Evolutionary conservation across 495 filamentous ascomycete genomes (phyloP), one percentile per base, ranked within the genome.

Genomic region (Geoglossum glabrum): DNA sequence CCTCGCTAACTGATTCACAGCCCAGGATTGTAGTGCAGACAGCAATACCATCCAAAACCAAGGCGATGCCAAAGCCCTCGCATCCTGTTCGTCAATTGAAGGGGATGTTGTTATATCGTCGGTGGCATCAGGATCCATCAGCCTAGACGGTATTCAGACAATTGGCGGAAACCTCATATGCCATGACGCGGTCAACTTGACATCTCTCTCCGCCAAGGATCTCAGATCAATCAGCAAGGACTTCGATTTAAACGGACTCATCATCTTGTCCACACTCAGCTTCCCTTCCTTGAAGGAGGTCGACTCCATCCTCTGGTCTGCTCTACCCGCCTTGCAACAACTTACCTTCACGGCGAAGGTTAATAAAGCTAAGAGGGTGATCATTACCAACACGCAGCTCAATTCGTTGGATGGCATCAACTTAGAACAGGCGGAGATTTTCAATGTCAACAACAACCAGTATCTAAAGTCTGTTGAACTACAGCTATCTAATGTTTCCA

Each of bases 391-490:
- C 73, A 97, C 93, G 56, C 75, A 79, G 66, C 77, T 97, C 60
- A 74, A 67, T 65, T 76, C 71, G 60, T 76, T 99, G 36, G 70
- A 82, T 60, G 87, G 86, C 69, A 84, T 99, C 68, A 81, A 86
- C 66, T 73, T 96, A 59, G 62, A 75, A 54, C 74, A 71, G 27
- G 75, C 84, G 28, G 71, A 70, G 21, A 71, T 66, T 46, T 77
- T 93, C 67, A 72, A 87, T 63, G 78, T 94, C 73, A 82, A 86
- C 74, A 89, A 90, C 76, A 94, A 94, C 79, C 71, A 67, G 36
- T 75, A 77, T 59, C 70, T 94, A 60, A 74, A 76, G 64, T 74
- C 70, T 43, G 83, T 89, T 72, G 79, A 81, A 65, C 76, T 90
- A 64, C 76, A 81, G 67, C 75, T 95, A 60, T 71, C 70, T 65